Evolutionary conservation across 2,329 filamentous ascomycete genomes (phyloP).

Genomic region (Eutypella sp.): DNA sequence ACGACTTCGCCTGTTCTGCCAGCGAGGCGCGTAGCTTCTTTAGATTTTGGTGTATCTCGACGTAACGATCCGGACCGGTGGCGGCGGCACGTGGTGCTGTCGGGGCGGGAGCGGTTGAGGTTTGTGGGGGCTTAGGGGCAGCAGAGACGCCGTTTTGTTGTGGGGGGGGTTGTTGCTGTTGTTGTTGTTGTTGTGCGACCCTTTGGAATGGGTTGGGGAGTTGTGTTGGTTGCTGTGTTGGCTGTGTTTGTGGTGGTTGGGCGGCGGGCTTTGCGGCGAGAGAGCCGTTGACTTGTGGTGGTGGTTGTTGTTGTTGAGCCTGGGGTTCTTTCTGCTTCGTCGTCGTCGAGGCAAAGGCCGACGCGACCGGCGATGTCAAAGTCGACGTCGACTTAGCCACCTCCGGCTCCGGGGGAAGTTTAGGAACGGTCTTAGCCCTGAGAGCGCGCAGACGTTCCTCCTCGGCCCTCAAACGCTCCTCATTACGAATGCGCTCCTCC

Average conservation of each 20-base stretch:
- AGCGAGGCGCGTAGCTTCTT: conserved; percentile 51
- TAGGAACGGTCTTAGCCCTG: conserved; percentile 39
- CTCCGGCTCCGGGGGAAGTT: conserved; percentile 28
- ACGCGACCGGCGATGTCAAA: background rate
- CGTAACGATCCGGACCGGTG: conserved; percentile 36
- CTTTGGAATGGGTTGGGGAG: conserved; percentile 5
- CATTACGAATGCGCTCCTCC: conserved; percentile 39
- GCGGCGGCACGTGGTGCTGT: conserved; percentile 1
- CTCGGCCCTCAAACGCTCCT: conserved; percentile 42
- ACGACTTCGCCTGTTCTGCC: conserved; percentile 47
- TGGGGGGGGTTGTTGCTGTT: conserved; percentile 5
- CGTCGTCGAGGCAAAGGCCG: background rate
- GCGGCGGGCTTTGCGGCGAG: conserved; percentile 5
- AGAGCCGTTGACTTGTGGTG: conserved; percentile 14
- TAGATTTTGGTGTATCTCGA: conserved; percentile 61
- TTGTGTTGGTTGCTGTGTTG: conserved; percentile 2
- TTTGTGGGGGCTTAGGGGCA: conserved; percentile 2
- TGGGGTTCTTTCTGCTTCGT: background rate
- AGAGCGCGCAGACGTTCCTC: conserved; percentile 44
- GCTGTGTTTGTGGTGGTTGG: conserved; percentile 2
- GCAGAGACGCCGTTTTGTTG: conserved; percentile 13
- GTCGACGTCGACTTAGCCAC: conserved; percentile 11
- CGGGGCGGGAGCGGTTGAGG: conserved; percentile 2
- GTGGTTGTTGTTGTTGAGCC: conserved; percentile 3
- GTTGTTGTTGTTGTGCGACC: too few species aligned